Conservation (phyloP, 306 rosid species). For the Fragaria vesca region DNA sequence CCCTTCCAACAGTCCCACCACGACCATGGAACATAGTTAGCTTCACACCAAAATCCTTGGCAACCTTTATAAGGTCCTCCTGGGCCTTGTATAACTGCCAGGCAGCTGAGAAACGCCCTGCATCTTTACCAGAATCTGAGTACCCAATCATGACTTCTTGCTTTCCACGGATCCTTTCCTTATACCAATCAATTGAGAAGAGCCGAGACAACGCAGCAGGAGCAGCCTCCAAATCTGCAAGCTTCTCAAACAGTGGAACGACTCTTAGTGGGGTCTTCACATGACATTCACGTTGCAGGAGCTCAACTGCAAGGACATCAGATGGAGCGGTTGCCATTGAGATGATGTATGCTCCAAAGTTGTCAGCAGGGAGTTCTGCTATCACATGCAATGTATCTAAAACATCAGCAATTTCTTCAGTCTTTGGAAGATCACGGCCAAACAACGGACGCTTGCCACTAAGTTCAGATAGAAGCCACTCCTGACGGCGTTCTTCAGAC, state of each 20-base stretch:
- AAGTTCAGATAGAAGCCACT: constrained; percentile 90
- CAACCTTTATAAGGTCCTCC: constrained; percentile 88
- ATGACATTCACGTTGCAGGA: constrained; percentile 86
- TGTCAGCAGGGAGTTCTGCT: constrained; percentile 87
- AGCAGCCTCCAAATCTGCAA: constrained; percentile 88
- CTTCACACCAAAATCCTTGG: constrained; percentile 80
- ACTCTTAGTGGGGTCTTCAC: constrained; percentile 77
- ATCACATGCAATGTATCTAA: constrained; percentile 81
- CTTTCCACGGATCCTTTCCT: constrained; percentile 71
- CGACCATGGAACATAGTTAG: constrained; percentile 98
- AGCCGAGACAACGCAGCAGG: constrained; percentile 92
- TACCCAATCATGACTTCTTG: constrained; percentile 99
- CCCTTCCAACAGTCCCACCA: constrained; percentile 98
- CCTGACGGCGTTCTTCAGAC: constrained; percentile 87
- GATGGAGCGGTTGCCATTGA: constrained; percentile 97
- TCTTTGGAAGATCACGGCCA: constrained; percentile 90
- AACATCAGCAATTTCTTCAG: constrained; percentile 91
- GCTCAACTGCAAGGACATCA: constrained; percentile 95
- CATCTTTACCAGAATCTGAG: constrained; percentile 98
- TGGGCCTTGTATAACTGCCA: constrained; percentile 99
- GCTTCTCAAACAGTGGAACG: constrained; percentile 94
- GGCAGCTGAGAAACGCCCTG: constrained; percentile 94
- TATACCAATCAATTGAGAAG: constrained; percentile 87
- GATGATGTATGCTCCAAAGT: constrained; percentile 94
- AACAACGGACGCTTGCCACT: constrained; percentile 87